Evolutionary conservation across 495 filamentous ascomycete genomes (phyloP), one percentile per base, ranked within the genome.

Genomic region (Aspergillus heteromorphus): DNA sequence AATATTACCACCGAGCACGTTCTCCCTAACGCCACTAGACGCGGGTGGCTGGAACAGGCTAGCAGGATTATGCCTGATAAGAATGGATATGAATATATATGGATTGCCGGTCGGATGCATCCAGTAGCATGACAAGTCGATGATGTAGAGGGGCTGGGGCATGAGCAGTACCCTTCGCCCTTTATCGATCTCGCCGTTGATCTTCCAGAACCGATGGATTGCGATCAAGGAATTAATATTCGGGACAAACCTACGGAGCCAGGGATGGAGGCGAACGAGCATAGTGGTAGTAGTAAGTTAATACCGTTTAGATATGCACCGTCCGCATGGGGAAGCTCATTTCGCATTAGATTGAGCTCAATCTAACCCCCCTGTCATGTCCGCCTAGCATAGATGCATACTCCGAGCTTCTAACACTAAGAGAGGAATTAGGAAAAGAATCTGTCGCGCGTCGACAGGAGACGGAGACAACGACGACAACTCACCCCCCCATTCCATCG

Each of bases 1-100:
- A 45, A 45, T 42, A 4, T 45, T 53, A 45, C 51, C 41, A 30
- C 9, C 36, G 45, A 55, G 34, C 53, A 55, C 53, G 53, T 55
- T 49, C 45, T 20, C 38, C 53, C 21, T 2, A 48, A 36, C 53
- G 43, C 53, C 53, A 49, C 45, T 18, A 41, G 45, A 27, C 52
- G 40, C 43, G 43, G 56, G 60, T 45, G 31, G 31, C 52, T 51
- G 23, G 43, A 23, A 23, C 43, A 13, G 21, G 43, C 43, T 29
- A 47, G 27, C 43, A 4, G 13, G n/a, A 1, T 38, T n/a, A 14
- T 38, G 34, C 13, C 34, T 34, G 34, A 38, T 38, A 38, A 38
- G 34, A 14, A 38, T 38, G 34, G 34, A 38, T 38, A 14, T 38
- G 34, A 13, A 13, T n/a, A 10, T 7, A 13, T n/a, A 27, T 3